Evolutionary conservation across 2,329 filamentous ascomycete species (phyloP), one percentile per base, ranked within the genome.

Genomic region (Aureobasidium pullulans): DNA sequence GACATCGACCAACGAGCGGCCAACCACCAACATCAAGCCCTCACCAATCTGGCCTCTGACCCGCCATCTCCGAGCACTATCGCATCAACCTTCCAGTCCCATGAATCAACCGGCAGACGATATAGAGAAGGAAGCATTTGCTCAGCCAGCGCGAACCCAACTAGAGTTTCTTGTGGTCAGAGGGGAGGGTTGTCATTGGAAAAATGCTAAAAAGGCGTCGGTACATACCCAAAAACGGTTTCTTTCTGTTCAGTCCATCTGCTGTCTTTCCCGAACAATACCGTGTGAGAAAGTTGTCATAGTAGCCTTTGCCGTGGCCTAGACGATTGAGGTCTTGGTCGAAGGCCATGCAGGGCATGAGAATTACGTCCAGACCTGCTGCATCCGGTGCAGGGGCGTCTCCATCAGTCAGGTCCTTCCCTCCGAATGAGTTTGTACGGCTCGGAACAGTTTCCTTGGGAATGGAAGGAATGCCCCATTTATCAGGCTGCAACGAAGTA

Each of bases 231-330:
- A 85, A 79, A 75, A 81, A 79, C 66, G 81, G 82, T 76, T 81
- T 82, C 64, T 71, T 73, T 50, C 67, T 64, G 64, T 64, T 67
- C 68, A 65, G 64, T 62, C 66, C 64, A 62, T 67, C 64, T 62
- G 67, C 62, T 48, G 32, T 54, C 13, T 48, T 28, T 57, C 48
- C 62, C 56, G 47, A 67, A 66, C 66, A 73, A 81, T 92, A 96
- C 66, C 87, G 84, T 68, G 87, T 84, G 70, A 99, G 76, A 73
- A 96, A 99, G 72, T 86, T 88, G 76, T 99, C 94, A 78, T 99
- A 99, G 76, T 96, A 99, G 34, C 94, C 94, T 73, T 90, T 96
- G 60, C 94, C 94, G 73, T 99, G 94, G 42, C 94, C 94, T 19
- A 97, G 81, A 66, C 94, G 83, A 65, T 87, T 83, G 62, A 94